phyloP scores from a whole-genome alignment of 768 basidiomycete genomes.

The Panaeolus cyanescens region DNA sequence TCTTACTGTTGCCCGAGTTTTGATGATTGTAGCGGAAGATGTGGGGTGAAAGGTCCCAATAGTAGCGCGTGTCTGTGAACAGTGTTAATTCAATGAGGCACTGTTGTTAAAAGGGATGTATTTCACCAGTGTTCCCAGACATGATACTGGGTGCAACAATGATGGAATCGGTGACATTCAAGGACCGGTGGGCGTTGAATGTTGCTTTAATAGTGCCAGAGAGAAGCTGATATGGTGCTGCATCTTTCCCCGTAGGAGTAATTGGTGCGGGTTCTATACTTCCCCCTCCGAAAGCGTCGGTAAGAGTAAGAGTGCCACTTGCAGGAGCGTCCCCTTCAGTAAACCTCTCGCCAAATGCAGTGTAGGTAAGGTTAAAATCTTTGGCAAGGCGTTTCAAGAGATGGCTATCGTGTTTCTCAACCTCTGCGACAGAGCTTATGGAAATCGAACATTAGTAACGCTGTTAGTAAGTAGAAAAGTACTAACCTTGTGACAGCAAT shows the following conservation, averaged over 20 bases:
- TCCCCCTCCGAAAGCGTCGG: conserved; percentile 47
- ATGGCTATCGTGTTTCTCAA: conserved; percentile 42
- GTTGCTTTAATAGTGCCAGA: conserved; percentile 68
- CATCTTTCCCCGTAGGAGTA: conserved; percentile 48
- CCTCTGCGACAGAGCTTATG: conserved; percentile 45
- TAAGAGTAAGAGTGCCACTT: conserved; percentile 51
- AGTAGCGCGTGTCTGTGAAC: conserved; percentile 53
- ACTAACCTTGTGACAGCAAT: conserved; percentile 59
- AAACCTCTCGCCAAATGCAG: conserved; percentile 51
- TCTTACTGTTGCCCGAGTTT: conserved; percentile 33
- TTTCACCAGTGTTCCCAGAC: conserved; percentile 59
- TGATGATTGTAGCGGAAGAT: conserved; percentile 72
- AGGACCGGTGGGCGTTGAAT: conserved; percentile 49
- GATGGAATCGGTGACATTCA: conserved; percentile 35
- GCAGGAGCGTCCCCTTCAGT: conserved; percentile 33
- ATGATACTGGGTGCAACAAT: conserved; percentile 56
- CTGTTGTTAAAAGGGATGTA: conserved; percentile 18
- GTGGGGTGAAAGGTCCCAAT: conserved; percentile 56
- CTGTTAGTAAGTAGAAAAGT: neutral
- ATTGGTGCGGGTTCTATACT: conserved; percentile 67
- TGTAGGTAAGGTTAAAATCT: conserved; percentile 59
- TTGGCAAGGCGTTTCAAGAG: conserved; percentile 49
- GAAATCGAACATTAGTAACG: neutral
- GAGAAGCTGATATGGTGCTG: conserved; percentile 50
- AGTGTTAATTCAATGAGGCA: neutral